Evolutionary conservation across 2,329 filamentous ascomycete species (phyloP).

Genomic region (Botrytis squamosa): DNA sequence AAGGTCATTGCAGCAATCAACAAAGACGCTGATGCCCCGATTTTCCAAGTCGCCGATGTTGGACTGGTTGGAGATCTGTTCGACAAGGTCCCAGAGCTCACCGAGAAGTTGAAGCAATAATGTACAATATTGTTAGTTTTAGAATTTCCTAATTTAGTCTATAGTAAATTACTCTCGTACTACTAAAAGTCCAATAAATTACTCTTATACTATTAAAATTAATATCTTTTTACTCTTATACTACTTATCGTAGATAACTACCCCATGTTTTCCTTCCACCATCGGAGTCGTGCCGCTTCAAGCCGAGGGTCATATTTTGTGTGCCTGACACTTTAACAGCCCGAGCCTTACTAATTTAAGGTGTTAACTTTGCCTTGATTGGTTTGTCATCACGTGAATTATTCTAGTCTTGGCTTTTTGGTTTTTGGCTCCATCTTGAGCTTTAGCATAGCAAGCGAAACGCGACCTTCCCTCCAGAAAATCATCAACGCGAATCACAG

Average conservation of each 20-base stretch:
- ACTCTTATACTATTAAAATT: too few relatives aligned
- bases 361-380: neutral
- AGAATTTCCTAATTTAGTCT: conserved; percentile 17
- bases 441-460: conserved; percentile 16
- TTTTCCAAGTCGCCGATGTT: conserved; percentile 97
- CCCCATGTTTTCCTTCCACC: conserved; percentile 16
- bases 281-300: conserved; percentile 16
- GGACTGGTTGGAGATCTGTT: conserved; percentile 94
- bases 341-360: neutral
- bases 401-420: conserved; percentile 14
- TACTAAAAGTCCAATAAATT: too few relatives aligned
- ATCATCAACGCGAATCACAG: conserved; percentile 22
- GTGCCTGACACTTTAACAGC: neutral
- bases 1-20: conserved; percentile 99
- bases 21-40: conserved; percentile 94
- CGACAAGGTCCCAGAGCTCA: conserved; percentile 92
- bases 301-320: conserved; percentile 14
- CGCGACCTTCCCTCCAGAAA: conserved; percentile 19
- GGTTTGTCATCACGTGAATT: conserved; percentile 1
- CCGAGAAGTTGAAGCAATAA: conserved; percentile 76
- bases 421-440: conserved; percentile 21
- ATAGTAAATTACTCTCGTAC: too few relatives aligned
- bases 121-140: conserved; percentile 30
- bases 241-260: neutral
- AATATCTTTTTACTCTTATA: too few relatives aligned